Conservation (phyloP, 2,329 filamentous ascomycete species). For the Penicillium sp. region DNA sequence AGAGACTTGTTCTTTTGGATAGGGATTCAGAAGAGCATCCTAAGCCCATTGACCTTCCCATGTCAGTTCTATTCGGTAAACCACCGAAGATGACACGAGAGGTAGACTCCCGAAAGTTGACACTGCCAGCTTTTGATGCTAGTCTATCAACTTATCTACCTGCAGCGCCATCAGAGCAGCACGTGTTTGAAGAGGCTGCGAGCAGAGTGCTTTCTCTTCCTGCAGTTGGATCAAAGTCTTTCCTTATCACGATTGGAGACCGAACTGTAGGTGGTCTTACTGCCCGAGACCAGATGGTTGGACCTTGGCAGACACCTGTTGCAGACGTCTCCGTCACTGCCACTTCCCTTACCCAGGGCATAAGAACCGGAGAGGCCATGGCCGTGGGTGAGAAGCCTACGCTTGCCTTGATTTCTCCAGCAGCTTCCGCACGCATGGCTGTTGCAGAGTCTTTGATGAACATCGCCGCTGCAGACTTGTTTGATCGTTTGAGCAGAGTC, state of each 20-base stretch:
- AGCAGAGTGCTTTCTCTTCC: slow-evolving; percentile 79
- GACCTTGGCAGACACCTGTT: slow-evolving; percentile 91
- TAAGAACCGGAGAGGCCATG: slow-evolving; percentile 90
- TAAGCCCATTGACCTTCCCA: slow-evolving; percentile 80
- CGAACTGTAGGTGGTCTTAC: slow-evolving; percentile 86
- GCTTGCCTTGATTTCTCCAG: slow-evolving; percentile 82
- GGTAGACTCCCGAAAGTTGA: slow-evolving; percentile 66
- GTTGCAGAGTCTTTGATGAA: slow-evolving; percentile 94
- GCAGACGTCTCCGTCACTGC: slow-evolving; percentile 91
- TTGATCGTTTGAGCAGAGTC: slow-evolving; percentile 71
- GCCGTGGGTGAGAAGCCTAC: slow-evolving; percentile 91
- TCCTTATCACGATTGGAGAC: slow-evolving; percentile 95
- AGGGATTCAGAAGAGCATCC: slow-evolving; percentile 71
- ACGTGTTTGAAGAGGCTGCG: slow-evolving; percentile 64
- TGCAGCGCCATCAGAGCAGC: slow-evolving; percentile 45
- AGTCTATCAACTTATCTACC: slow-evolving; percentile 65
- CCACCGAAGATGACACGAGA: slow-evolving; percentile 74
- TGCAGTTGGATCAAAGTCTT: slow-evolving; percentile 92
- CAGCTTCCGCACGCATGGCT: slow-evolving; percentile 91
- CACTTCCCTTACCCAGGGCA: slow-evolving; percentile 68
- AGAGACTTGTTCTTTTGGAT: slow-evolving; percentile 76
- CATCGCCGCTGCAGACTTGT: slow-evolving; percentile 72
- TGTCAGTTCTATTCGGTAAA: slow-evolving; percentile 84
- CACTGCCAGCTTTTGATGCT: slow-evolving; percentile 69
- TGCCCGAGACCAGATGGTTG: slow-evolving; percentile 89